Base-by-base conservation (phyloP, 495 filamentous ascomycete species). In the Penicillium chermesinum region DNA sequence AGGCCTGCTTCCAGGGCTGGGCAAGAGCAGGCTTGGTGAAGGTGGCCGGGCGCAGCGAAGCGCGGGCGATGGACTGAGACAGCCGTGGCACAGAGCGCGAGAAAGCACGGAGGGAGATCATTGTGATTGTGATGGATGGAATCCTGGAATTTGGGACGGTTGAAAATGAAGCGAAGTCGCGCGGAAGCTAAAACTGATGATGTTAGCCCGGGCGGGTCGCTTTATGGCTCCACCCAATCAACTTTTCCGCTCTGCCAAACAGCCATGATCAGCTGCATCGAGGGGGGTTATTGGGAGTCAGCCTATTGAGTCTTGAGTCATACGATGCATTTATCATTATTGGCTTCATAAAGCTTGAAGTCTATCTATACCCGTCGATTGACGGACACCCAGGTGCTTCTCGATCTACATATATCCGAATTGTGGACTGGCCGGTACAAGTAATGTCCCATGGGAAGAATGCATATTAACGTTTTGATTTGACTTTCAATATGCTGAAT, bases 41-140 rank as follows among this genome's bases (percentile, higher is more conserved):
- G 8, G 68, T 55, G 20, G 72, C 67, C 44, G 78, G 77, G 57
- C 78, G 75, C 54, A 63, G 55, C 47, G 68, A 59, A 34, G 70
- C 59, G 58, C 79, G 61, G 49, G 79, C 70, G 51, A 76, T 63
- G 27, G 83, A 72, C 59, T 86, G 83, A 40, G 80, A 73, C 35
- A 85, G 54, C 55, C 87, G 80, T 54, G 88, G 87, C 56, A 84
- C 78, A 15, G 86, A 79, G 61, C 87, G 86, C 55, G 83, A 75
- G 44, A 87, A 62, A 48, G 78, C 72, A 64, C 88, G 82, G 38
- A 93, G 71, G 42, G 87, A 89, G 63, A 89, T 67, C 88, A 91
- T 93, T 59, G 58, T 86, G 76, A 58, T 58, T 44, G 41, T 48
- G 45, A 30, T 47, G 36, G 48, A 54, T 51, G 54, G 36, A 45